These are phyloP conservation scores for Climacium dendroides DNA, from an alignment of 225 moss, liverwort and hornwort genomes.

Conservation along the genomic window DNA sequence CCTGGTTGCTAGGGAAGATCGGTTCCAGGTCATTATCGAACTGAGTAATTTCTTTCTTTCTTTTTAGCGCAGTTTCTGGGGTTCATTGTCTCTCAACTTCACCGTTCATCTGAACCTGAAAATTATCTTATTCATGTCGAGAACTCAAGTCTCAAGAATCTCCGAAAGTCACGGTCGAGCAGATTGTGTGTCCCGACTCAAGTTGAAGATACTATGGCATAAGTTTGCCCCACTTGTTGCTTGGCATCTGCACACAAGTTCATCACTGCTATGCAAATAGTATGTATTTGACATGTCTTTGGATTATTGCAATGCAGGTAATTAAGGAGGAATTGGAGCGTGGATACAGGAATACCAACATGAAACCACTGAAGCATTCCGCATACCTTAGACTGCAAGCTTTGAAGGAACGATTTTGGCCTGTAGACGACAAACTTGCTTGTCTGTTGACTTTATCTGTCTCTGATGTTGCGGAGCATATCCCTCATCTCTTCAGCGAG, in stretches of 20 bases:
- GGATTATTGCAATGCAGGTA: slow-evolving; percentile 28
- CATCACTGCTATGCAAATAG: background rate
- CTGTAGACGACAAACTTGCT: slow-evolving; percentile 79
- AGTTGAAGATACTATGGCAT: background rate
- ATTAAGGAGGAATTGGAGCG: slow-evolving; percentile 92
- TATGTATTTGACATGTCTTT: background rate
- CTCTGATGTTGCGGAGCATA: slow-evolving; percentile 55
- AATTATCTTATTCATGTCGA: background rate
- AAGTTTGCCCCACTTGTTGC: background rate
- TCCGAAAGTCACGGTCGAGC: background rate
- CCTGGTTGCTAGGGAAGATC: slow-evolving; percentile 62
- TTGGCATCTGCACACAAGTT: background rate
- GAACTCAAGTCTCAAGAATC: background rate
- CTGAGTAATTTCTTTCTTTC: background rate
- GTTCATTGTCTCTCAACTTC: background rate
- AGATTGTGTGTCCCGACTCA: background rate
- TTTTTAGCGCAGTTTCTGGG: background rate
- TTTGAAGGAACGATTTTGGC: slow-evolving; percentile 75
- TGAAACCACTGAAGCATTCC: slow-evolving; percentile 91
- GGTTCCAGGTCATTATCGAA: slow-evolving; percentile 49
- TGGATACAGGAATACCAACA: slow-evolving; percentile 75
- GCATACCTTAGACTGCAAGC: slow-evolving; percentile 65
- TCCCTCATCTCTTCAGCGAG: slow-evolving; percentile 73
- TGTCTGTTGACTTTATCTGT: slow-evolving; percentile 55
- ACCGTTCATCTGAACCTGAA: background rate